Percentiles rank a stretch among this genome's conserved stretches.
phyloP scores from a whole-genome alignment of 148 eudicot species.

The Dianthus caryophyllus region DNA sequence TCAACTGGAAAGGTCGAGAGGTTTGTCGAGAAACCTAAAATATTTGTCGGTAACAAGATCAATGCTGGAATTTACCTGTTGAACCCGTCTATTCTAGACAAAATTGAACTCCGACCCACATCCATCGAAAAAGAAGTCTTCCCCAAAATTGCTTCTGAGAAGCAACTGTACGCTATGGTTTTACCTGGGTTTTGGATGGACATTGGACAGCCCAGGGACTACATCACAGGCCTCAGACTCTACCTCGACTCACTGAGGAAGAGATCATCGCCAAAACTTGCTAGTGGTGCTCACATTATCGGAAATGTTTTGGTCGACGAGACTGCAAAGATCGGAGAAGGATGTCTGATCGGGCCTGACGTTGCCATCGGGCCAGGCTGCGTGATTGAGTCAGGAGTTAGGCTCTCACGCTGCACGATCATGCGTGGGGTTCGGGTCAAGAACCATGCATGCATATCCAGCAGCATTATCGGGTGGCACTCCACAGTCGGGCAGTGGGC shows the following conservation, averaged over 20 bases:
- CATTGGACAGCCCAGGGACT: constrained; percentile 91
- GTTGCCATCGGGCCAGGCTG: constrained; percentile 97
- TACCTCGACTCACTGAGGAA: constrained; percentile 81
- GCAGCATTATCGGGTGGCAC: constrained; percentile 94
- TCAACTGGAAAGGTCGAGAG: constrained; percentile 73
- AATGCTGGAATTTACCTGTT: constrained; percentile 92
- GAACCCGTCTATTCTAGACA: constrained; percentile 77
- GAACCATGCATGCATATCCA: constrained; percentile 74
- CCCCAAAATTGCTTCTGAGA: constrained; percentile 68
- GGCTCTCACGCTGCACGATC: constrained; percentile 83
- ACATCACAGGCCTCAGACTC: constrained; percentile 82
- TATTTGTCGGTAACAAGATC: constrained; percentile 93
- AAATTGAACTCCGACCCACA: constrained; percentile 70
- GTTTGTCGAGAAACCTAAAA: constrained; percentile 88
- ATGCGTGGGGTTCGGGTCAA: constrained; percentile 88
- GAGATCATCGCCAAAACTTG: constrained; percentile 47
- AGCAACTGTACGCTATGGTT: constrained; percentile 70
- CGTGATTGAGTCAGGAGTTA: constrained; percentile 80
- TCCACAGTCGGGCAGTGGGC: constrained; percentile 94
- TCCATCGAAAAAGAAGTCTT: constrained; percentile 90
- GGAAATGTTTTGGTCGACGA: constrained; percentile 85
- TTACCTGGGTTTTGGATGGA: constrained; percentile 98
- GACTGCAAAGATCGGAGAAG: constrained; percentile 75
- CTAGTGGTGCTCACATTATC: constrained; percentile 53
- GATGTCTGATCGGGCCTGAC: constrained; percentile 92